Evolutionary conservation across 2,329 filamentous ascomycete genomes (phyloP).

Genomic region (Exophiala mesophila): DNA sequence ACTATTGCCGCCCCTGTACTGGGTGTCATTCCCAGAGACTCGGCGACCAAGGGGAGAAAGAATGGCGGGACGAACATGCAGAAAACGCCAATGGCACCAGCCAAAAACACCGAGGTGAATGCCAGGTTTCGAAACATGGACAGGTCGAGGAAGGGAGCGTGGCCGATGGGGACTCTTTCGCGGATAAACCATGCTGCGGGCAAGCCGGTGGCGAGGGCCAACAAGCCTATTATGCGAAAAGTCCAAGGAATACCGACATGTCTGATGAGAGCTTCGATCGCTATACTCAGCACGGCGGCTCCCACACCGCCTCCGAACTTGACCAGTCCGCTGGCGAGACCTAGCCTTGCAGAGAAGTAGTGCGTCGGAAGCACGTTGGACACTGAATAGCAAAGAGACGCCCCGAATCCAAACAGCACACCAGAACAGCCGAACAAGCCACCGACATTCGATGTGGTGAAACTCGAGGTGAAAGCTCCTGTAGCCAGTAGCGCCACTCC

Average conservation of each 20-base stretch:
- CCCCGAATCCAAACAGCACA: constrained; percentile 37
- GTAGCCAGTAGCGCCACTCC: constrained; percentile 50
- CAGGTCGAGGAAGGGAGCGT: constrained; percentile 47
- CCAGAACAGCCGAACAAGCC: constrained; percentile 47
- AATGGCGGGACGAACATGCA: constrained; percentile 59
- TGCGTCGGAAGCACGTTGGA: constrained; percentile 47
- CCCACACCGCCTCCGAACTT: constrained; percentile 53
- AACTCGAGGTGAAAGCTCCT: constrained; percentile 46
- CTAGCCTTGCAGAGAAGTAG: constrained; percentile 51
- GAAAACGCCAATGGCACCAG: constrained; percentile 33
- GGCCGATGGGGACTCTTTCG: constrained; percentile 41
- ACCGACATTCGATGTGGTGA: constrained; percentile 40
- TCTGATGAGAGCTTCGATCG: constrained; percentile 45
- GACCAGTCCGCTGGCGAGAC: constrained; percentile 52
- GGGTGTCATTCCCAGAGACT: constrained; percentile 50
- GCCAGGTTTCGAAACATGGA: neutral
- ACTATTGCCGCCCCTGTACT: constrained; percentile 53
- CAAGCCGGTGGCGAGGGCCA: constrained; percentile 49
- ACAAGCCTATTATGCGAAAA: constrained; percentile 50
- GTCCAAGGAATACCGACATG: constrained; percentile 47
- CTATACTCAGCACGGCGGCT: constrained; percentile 49
- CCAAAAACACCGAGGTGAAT: neutral
- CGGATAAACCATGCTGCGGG: constrained; percentile 52
- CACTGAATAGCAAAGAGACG: constrained; percentile 36
- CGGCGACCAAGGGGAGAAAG: constrained; percentile 54